Base-by-base conservation (phyloP, 192 early-diverging fungal species). In the Gamsiella multidivaricata region DNA sequence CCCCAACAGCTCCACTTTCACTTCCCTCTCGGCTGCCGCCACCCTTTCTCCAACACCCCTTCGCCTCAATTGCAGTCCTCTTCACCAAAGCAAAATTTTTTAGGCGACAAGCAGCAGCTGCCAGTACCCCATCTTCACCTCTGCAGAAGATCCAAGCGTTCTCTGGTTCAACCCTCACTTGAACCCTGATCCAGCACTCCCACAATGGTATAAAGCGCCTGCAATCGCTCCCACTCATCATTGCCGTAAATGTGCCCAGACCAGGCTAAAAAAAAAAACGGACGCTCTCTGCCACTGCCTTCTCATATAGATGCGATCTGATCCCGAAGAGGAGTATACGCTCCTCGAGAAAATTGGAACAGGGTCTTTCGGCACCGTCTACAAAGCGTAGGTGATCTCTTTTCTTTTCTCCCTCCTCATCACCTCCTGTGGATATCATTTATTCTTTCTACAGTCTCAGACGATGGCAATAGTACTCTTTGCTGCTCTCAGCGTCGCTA, bases 341-440 rank as follows among this genome's bases (percentile, higher is more conserved):
- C 62, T 86, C 17, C 81, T 83, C 36, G 83, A 84, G 54, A 84
- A 84, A 51, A 78, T 86, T 12, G 85, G 85, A 31, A 84, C 80
- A 17, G 85, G 85, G 0, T 86, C 85, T 3, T 86, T 86, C 65
- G 85, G 85, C 55, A 84, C 81, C 10, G 85, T 86, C 14, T 86
- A 82, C 61, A 84, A 86, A 53, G 85, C 85, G 84, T 86, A 80
- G 33, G 80, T 85, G 51, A 39, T 26, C 3, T 15, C 25, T 5
- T 6, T 29, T 9, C 43, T 8, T 46, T 31, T 32, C 2, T 14
- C 28, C 1, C 0, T 46, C 28, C 56, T 61, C 37, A 42, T 25
- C 26, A 15, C 41, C 41, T 31, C 39, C 28, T 17, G 8, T 23
- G 20, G n/a, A n/a, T n/a, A n/a, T n/a, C n/a, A n/a, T n/a, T n/a